Conservation (phyloP, 116 monocot genomes). For the Cymodocea nodosa region DNA sequence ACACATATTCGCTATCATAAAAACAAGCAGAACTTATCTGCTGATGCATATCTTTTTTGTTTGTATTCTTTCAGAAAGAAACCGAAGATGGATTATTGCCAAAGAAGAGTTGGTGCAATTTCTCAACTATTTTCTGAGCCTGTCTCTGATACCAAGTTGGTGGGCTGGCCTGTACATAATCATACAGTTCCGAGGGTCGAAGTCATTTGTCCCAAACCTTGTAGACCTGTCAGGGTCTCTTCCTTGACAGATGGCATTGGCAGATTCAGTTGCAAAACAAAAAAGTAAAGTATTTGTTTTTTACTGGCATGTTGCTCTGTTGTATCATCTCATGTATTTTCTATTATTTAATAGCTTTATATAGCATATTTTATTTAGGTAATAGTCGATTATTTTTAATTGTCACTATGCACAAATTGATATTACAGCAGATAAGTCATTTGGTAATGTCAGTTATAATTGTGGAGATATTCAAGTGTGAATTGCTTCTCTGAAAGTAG, state of each 20-base stretch:
- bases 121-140: constrained; percentile 9
- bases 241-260: constrained; percentile 22
- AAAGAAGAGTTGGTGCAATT: constrained; percentile 1
- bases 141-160: constrained; percentile 4
- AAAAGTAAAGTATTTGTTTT: constrained; percentile 23
- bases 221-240: constrained; percentile 18
- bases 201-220: constrained; percentile 60
- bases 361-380: too few relatives aligned
- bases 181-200: constrained; percentile 10
- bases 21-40: too few relatives aligned
- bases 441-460: too few relatives aligned
- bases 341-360: background rate
- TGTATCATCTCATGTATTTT: background rate
- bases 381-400: too few relatives aligned
- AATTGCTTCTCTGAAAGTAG: too few relatives aligned
- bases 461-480: too few relatives aligned
- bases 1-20: background rate
- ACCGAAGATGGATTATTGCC: constrained; percentile 10
- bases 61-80: background rate
- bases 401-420: too few relatives aligned
- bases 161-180: constrained; percentile 6
- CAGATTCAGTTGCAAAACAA: constrained; percentile 28
- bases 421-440: too few relatives aligned
- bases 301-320: background rate
- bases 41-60: background rate